Evolutionary conservation across 306 rosid species (phyloP).

Genomic region (Lupinus albus): DNA sequence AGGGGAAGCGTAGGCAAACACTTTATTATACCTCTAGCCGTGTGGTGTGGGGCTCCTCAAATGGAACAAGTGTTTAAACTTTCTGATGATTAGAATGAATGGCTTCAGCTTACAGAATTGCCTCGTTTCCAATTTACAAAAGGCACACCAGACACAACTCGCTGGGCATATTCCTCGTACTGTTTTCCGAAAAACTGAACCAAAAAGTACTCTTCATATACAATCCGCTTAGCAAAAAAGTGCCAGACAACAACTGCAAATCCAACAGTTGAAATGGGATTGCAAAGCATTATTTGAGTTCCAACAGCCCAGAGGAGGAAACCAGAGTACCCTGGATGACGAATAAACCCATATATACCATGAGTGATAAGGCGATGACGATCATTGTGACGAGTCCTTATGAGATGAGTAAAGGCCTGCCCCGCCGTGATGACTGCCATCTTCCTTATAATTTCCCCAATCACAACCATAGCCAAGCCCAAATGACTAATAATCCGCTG

Average conservation of each 20-base stretch:
- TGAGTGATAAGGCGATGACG: conserved; percentile 65
- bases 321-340: conserved; percentile 89
- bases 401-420: conserved; percentile 75
- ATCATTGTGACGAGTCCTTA: conserved; percentile 56
- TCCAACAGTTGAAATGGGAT: conserved; percentile 70
- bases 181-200: conserved; percentile 67
- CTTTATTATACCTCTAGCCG: neutral
- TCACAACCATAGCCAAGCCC: conserved; percentile 65
- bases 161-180: conserved; percentile 62
- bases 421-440: conserved; percentile 80
- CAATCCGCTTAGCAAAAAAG: conserved; percentile 53
- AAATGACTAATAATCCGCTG: conserved; percentile 63
- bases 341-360: conserved; percentile 68
- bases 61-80: conserved; percentile 8
- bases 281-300: conserved; percentile 93
- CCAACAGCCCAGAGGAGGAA: conserved; percentile 87
- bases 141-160: conserved; percentile 78
- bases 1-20: neutral
- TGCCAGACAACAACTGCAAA: conserved; percentile 77
- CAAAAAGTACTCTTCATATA: conserved; percentile 80
- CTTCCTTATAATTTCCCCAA: conserved; percentile 81
- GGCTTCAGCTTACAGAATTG: conserved; percentile 23
- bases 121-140: conserved; percentile 51
- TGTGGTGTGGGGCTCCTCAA: neutral
- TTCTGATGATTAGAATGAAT: conserved; percentile 3